Evolutionary conservation across 345 rosid species (phyloP), one percentile per base, ranked within the genome.

Genomic region (Clarkia xantiana): DNA sequence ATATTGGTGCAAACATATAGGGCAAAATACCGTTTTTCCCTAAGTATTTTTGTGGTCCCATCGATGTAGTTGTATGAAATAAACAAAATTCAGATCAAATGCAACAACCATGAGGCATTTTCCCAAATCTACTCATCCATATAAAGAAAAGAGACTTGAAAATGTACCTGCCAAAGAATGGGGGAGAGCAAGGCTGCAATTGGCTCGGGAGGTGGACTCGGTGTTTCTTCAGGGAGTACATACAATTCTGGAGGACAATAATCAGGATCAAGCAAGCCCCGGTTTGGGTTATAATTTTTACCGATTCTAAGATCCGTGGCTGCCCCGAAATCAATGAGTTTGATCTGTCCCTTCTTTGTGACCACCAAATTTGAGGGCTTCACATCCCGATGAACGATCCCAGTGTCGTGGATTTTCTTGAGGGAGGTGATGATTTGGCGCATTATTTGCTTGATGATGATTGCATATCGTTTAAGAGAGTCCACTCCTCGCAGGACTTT

Each of bases 231-330:
- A 0, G 97, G 97, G 47, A 90, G 91, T 40, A 90, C 97, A 67
- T 77, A 90, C 42, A 76, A 77, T 66, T 90, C 97, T 9, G 95
- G 97, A 14, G 95, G 97, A 55, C 86, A 90, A 51, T 80, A 90
- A 62, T 76, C 94, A 16, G 97, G 95, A 69, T 90, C 97, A 9
- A 90, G 80, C 62, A 90, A 72, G 9, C 67, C 59, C 23, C 77
- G 72, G 12, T 86, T 46, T 0, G 95, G 95, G 49, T 81, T 61
- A 59, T 76, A 90, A 57, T 90, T 90, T 74, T 90, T 90, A 41
- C 97, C 97, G n/a, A 86, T 90, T 14, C 97, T 86, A 46, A 90
- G 94, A 62, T 90, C 97, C 20, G 94, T 69, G 45, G 97, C 97
- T 22, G 95, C 95, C 11, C 95, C 95, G 57, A 90, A 86, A 71